Percentiles rank a stretch among this genome's conserved stretches.
Evolutionary conservation across 257 asterid genomes (phyloP).

Genomic region (Penstemon eatonii): DNA sequence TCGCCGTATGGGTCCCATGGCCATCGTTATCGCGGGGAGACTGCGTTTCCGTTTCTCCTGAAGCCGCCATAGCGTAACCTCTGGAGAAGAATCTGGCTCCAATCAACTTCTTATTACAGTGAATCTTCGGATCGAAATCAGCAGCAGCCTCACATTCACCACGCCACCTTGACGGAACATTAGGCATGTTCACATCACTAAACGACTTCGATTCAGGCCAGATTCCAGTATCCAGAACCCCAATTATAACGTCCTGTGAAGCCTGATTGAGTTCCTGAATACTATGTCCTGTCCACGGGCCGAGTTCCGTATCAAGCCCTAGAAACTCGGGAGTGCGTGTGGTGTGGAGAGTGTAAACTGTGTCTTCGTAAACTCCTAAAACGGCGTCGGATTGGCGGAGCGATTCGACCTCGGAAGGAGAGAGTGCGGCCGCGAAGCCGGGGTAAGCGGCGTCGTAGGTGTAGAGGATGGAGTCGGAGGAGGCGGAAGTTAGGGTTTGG

Average conservation of each 20-base stretch:
- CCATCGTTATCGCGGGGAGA: slow-evolving; percentile 75
- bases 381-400: slow-evolving; percentile 49
- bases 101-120: slow-evolving; percentile 48
- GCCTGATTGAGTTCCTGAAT: slow-evolving; percentile 46
- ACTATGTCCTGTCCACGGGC: slow-evolving; percentile 40
- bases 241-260: slow-evolving; percentile 43
- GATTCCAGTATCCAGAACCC: slow-evolving; percentile 49
- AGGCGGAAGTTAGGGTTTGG: slow-evolving; percentile 43
- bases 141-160: slow-evolving; percentile 43
- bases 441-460: slow-evolving; percentile 44
- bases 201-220: slow-evolving; percentile 54
- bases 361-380: slow-evolving; percentile 48
- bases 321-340: slow-evolving; percentile 58
- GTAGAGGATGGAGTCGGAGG: slow-evolving; percentile 42
- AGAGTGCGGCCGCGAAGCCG: slow-evolving; percentile 51
- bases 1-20: slow-evolving; percentile 72
- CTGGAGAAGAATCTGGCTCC: slow-evolving; percentile 48
- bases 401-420: slow-evolving; percentile 40
- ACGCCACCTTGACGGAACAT: slow-evolving; percentile 44
- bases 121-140: slow-evolving; percentile 42
- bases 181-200: slow-evolving; percentile 32
- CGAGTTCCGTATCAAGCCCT: slow-evolving; percentile 41
- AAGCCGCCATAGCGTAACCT: slow-evolving; percentile 31
- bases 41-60: slow-evolving; percentile 25
- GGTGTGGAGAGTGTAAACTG: slow-evolving; percentile 51